These are phyloP conservation scores for Yamadazyma akitaensis DNA, from an alignment of 805 yeast genomes.

Conservation along the genomic window DNA sequence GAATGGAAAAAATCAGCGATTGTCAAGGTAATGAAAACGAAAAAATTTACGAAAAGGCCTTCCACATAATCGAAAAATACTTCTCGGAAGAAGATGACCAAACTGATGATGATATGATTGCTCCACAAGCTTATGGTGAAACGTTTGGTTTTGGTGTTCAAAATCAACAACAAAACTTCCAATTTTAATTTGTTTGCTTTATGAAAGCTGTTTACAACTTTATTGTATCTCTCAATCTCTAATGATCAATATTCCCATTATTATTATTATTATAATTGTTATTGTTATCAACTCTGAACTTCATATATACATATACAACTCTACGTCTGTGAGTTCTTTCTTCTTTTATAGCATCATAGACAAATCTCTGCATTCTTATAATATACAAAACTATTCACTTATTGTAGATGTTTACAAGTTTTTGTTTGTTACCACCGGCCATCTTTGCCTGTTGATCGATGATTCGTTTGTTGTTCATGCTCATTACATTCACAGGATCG, in stretches of 20 bases:
- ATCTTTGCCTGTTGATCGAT: constrained; percentile 5
- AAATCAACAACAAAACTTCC: constrained; percentile 39
- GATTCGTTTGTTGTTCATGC: constrained; percentile 10
- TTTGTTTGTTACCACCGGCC: constrained; percentile 6
- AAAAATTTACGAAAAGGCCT: constrained; percentile 89
- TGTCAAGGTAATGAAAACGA: constrained; percentile 92
- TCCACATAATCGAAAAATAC: constrained; percentile 83
- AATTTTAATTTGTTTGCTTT: constrained; percentile 28
- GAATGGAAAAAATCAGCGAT: constrained; percentile 92
- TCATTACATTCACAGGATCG: background rate
- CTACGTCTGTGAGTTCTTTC: constrained; percentile 4
- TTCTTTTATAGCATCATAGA: constrained; percentile 7
- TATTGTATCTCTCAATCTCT: constrained; percentile 2
- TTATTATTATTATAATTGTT: background rate
- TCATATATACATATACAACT: constrained; percentile 3
- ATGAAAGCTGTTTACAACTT: background rate
- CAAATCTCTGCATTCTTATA: constrained; percentile 12
- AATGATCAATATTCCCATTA: constrained; percentile 4
- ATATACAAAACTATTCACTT: constrained; percentile 5
- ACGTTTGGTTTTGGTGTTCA: constrained; percentile 84
- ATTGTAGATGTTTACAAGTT: constrained; percentile 7
- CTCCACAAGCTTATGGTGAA: constrained; percentile 74
- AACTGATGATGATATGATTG: constrained; percentile 64
- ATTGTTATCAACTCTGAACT: too few relatives aligned
- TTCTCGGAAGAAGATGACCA: constrained; percentile 78